These are phyloP conservation scores for Effrenium voratum DNA, from an alignment of 73 alveolate genomes.

Conservation along the genomic window DNA sequence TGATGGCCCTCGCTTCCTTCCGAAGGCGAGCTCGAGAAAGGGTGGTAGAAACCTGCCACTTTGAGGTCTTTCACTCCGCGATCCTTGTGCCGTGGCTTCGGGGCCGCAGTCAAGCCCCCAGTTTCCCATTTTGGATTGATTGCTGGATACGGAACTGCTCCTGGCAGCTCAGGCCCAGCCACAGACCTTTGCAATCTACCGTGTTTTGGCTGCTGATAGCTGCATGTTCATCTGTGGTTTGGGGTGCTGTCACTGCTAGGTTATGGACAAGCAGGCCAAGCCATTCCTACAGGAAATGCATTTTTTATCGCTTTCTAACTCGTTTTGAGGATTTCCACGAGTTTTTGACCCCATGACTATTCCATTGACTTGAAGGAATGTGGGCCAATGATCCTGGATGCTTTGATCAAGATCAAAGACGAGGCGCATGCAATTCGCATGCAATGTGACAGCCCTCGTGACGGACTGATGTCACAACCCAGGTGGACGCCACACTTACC, in stretches of 20 bases:
- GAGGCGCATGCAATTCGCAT: conserved; percentile 83
- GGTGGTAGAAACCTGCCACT: no score
- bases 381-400: conserved; percentile 97
- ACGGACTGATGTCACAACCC: no score
- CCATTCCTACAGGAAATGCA: conserved; percentile 61
- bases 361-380: conserved; percentile 95
- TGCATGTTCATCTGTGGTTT: not conserved
- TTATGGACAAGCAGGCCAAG: conserved; percentile 72
- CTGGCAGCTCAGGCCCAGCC: conserved; percentile 61
- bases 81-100: conserved; percentile 14
- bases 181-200: conserved; percentile 88
- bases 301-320: no score
- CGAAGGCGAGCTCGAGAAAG: no score
- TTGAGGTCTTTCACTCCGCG: no score
- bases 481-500: conserved; percentile 98
- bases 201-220: not conserved
- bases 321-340: no score
- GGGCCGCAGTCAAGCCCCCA: conserved; percentile 21
- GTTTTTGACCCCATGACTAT: conserved; percentile 52
- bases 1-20: no score
- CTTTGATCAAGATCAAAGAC: conserved; percentile 96
- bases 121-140: not conserved
- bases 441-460: no score
- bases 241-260: conserved; percentile 30
- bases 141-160: not conserved